Evolutionary conservation across 2,329 filamentous ascomycete species (phyloP).

Genomic region (Neocatenulostroma microsporum): DNA sequence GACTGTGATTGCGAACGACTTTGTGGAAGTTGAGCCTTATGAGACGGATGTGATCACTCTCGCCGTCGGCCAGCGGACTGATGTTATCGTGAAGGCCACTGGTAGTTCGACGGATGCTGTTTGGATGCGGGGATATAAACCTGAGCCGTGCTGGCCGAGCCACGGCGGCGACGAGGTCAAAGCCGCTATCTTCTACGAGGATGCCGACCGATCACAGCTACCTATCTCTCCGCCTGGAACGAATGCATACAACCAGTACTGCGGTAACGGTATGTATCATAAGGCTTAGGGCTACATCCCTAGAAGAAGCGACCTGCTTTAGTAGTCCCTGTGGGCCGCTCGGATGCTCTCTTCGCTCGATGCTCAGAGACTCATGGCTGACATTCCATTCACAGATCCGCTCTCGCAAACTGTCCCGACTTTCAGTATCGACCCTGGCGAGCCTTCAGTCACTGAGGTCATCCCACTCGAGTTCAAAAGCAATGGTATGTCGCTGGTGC

Average conservation of each 20-base stretch:
- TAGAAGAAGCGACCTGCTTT: no score
- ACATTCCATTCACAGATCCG: no score
- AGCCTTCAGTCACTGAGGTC: constrained; percentile 33
- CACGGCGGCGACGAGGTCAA: constrained; percentile 35
- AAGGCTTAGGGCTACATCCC: no score
- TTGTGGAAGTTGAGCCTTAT: constrained; percentile 35
- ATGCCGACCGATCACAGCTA: constrained; percentile 41
- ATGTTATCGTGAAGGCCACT: constrained; percentile 31
- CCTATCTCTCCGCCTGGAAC: constrained; percentile 48
- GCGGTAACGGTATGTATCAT: no score
- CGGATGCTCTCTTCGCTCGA: no score
- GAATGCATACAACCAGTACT: constrained; percentile 45
- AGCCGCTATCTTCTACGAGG: constrained; percentile 59
- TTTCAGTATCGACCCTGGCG: constrained; percentile 39
- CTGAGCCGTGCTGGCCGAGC: constrained; percentile 18
- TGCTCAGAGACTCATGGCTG: no score
- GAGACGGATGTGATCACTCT: constrained; percentile 32
- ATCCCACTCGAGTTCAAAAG: constrained; percentile 38
- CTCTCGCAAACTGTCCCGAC: constrained; percentile 46
- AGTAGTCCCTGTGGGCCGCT: no score
- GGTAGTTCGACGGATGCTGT: constrained; percentile 20
- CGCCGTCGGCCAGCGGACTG: constrained; percentile 36
- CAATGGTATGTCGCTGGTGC: constrained; percentile 39
- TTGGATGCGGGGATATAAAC: constrained; percentile 30
- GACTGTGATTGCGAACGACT: constrained; percentile 37